Base-by-base conservation (phyloP, 176 grass and related monocot genomes). In the Oryza punctata region DNA sequence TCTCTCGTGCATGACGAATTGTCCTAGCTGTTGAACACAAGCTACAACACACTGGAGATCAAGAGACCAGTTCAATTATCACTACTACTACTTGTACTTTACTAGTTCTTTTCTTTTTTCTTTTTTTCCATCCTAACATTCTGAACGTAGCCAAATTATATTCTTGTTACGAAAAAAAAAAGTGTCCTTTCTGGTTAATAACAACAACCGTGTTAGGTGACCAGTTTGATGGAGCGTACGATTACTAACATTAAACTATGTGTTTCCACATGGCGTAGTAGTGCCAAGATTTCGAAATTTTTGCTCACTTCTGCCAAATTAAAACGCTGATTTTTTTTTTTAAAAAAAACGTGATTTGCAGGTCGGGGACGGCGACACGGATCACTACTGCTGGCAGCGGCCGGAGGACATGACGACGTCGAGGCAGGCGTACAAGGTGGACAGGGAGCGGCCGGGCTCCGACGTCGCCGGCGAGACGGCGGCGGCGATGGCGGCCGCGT, bases 381-480 rank as follows among this genome's bases (percentile, higher is more conserved):
- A 97, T 84, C 94, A 97, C 80, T 97, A 94, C 87, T 97, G 94
- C 82, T 97, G 94, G 94, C 94, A 97, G 78, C 92, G 94, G 49
- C 94, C 94, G 23, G 94, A 97, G 79, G 94, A 97, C 80, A 97
- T 97, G 94, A 97, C 94, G 28, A 97, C 94, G 86, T 94, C 94
- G 81, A 75, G 91, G 44, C 91, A 85, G 77, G 94, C 90, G 44
- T 96, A 96, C 91, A 96, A 93, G 85, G 91, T 96, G 2, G 94
- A 96, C 84, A 67, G 78, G 3, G 83, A 91, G 0, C 81, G 76
- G 23, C 94, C 94, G 0, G 94, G 94, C n/a, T 96, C 94, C n/a
- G 94, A 96, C 80, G 49, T 96, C 67, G 91, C 94, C 18, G 94
- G 88, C 21, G 94, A 96, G 81, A 96, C 94, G 0, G 91, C 94